These are phyloP conservation scores for Sporothrix humicola DNA, from an alignment of 2,329 filamentous ascomycete species.

Conservation along the genomic window DNA sequence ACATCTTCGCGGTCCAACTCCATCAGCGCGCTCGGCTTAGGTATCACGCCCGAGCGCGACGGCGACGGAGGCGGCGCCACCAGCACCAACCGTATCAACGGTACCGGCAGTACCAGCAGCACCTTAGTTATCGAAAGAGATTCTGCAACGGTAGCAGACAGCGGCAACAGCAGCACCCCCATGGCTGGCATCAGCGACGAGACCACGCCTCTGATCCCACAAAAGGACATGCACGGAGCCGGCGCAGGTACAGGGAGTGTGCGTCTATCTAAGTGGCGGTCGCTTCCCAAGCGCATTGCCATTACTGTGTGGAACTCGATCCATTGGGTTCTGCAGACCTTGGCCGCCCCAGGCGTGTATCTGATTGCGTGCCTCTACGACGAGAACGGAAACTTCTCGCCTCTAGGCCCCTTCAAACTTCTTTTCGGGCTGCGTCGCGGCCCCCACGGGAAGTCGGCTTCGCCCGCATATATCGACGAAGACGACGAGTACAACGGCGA, in stretches of 20 bases:
- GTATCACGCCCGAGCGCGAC: constrained; percentile 52
- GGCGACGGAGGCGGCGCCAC: constrained; percentile 46
- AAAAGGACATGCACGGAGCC: constrained; percentile 39
- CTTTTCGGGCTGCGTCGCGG: constrained; percentile 58
- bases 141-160: constrained; percentile 25
- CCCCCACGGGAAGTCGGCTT: neutral
- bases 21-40: constrained; percentile 58
- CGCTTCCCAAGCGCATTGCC: constrained; percentile 71
- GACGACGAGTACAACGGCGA: constrained; percentile 66
- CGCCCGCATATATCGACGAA: constrained; percentile 77
- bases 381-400: constrained; percentile 77
- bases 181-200: constrained; percentile 57
- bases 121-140: constrained; percentile 5
- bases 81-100: constrained; percentile 41
- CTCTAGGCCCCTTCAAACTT: constrained; percentile 73
- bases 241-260: constrained; percentile 33
- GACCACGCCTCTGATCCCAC: constrained; percentile 68
- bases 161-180: constrained; percentile 2
- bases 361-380: constrained; percentile 84
- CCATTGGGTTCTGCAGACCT: constrained; percentile 76
- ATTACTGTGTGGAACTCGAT: constrained; percentile 76
- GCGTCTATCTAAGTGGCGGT: constrained; percentile 57
- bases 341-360: constrained; percentile 81
- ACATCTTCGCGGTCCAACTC: constrained; percentile 66
- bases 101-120: constrained; percentile 44